A percentile compares a stretch with the other conserved stretches of the same genome.
These are phyloP conservation scores for button mushroom (Agaricus bisporus) DNA, from an alignment of 768 basidiomycete genomes.

Conservation along the genomic window DNA sequence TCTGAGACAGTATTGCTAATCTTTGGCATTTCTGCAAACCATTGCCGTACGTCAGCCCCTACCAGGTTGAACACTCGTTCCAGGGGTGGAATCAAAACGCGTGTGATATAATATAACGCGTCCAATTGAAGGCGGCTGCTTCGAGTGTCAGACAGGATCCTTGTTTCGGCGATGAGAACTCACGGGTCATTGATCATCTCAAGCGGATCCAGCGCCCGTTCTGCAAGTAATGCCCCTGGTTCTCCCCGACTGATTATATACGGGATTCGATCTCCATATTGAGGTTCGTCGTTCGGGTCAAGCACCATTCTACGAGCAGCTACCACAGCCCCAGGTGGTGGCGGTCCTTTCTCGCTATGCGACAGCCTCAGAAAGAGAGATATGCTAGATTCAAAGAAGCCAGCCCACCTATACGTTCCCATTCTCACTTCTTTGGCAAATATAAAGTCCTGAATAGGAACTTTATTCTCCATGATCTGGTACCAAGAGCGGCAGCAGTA, in stretches of 20 bases:
- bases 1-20: conserved; percentile 13
- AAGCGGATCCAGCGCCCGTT: conserved; percentile 24
- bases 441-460: conserved; percentile 87
- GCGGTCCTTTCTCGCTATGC: conserved; percentile 70
- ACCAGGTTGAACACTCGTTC: conserved; percentile 88
- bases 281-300: conserved; percentile 79
- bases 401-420: conserved; percentile 81
- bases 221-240: conserved; percentile 48
- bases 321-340: conserved; percentile 89
- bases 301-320: conserved; percentile 68
- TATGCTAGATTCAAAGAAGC: background rate
- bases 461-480: conserved; percentile 74
- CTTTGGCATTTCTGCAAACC: conserved; percentile 88
- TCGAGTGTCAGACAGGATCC: background rate
- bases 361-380: background rate
- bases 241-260: conserved; percentile 77
- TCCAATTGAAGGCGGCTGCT: conserved; percentile 71
- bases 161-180: background rate
- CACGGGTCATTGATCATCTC: conserved; percentile 23
- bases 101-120: conserved; percentile 80
- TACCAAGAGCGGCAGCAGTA: conserved; percentile 84
- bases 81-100: conserved; percentile 83
- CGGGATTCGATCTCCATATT: conserved; percentile 91
- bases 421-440: conserved; percentile 92
- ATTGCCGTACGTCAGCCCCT: conserved; percentile 79